Percentiles rank a stretch among this genome's conserved stretches.
phyloP scores from a whole-genome alignment of 2,329 filamentous ascomycete species.

The Monascus ruber region DNA sequence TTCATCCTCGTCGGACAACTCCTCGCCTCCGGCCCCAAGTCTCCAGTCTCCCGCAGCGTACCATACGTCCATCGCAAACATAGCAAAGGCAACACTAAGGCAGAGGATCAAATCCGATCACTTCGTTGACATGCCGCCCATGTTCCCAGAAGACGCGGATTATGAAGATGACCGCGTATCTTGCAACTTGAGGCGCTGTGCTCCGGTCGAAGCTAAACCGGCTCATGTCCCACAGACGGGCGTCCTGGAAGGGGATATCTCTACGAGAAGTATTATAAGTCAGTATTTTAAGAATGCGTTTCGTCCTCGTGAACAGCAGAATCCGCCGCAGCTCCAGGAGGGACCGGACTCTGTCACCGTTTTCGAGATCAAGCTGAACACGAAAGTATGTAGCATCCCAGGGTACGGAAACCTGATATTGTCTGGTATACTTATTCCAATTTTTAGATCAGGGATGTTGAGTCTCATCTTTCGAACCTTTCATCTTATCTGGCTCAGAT shows the following conservation, averaged over 20 bases:
- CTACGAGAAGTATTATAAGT: constrained; percentile 17
- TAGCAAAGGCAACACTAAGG: constrained; percentile 10
- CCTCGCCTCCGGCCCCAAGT: constrained; percentile 8
- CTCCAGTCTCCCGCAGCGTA: constrained; percentile 12
- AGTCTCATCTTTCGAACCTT: constrained; percentile 62
- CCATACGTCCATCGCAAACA: constrained; percentile 5
- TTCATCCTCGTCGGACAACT: constrained; percentile 9
- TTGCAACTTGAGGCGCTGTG: constrained; percentile 3
- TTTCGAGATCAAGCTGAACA: constrained; percentile 54
- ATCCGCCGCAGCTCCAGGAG: constrained; percentile 36
- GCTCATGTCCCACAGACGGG: constrained; percentile 6
- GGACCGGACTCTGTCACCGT: constrained; percentile 48
- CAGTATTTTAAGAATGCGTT: constrained; percentile 33
- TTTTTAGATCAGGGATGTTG: constrained; percentile 54
- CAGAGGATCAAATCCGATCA: constrained; percentile 10
- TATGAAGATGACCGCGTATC: constrained; percentile 12
- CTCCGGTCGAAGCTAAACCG: constrained; percentile 7
- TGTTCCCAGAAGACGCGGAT: constrained; percentile 15
- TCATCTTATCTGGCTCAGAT: constrained; percentile 61
- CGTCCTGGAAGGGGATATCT: constrained; percentile 11
- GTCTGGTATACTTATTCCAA: neutral
- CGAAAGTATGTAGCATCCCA: constrained; percentile 39
- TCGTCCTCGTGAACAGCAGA: constrained; percentile 22
- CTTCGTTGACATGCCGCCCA: constrained; percentile 8
- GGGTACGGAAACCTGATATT: neutral